A percentile compares a stretch with the other conserved stretches of the same genome.
Evolutionary conservation across 371 early-diverging fungal genomes (phyloP).

Genomic region (Actinomucor elegans): DNA sequence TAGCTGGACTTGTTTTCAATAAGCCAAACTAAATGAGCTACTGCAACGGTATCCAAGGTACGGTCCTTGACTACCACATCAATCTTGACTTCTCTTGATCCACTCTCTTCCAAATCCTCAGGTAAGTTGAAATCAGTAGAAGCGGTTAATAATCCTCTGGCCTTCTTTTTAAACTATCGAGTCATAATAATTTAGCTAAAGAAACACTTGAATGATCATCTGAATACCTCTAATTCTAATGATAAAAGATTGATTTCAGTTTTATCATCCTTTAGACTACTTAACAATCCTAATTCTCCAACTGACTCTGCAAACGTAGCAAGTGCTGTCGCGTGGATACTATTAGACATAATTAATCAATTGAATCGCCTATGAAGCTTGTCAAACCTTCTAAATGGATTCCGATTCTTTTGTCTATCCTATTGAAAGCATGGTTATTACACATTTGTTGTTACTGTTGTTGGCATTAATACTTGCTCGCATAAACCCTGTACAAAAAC

Average conservation of each 20-base stretch:
- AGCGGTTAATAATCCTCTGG: slow-evolving; percentile 47
- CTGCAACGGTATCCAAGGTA: slow-evolving; percentile 46
- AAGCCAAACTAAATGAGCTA: slow-evolving; percentile 38
- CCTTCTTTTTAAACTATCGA: slow-evolving; percentile 46
- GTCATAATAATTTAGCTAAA: neutral
- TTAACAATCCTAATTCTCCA: slow-evolving; percentile 51
- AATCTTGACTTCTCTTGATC: slow-evolving; percentile 21
- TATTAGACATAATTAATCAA: slow-evolving; percentile 3
- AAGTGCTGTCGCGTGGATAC: slow-evolving; percentile 62
- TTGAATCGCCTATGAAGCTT: too few species aligned
- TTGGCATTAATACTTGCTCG: slow-evolving; percentile 30
- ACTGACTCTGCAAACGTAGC: slow-evolving; percentile 62
- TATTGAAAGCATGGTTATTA: neutral
- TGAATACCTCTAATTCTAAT: slow-evolving; percentile 50
- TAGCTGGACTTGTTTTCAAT: slow-evolving; percentile 25
- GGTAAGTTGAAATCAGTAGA: slow-evolving; percentile 44
- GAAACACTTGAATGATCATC: neutral
- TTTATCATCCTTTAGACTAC: slow-evolving; percentile 30
- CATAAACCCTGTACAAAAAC: slow-evolving; percentile 53
- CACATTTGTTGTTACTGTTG: neutral
- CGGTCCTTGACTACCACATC: slow-evolving; percentile 49
- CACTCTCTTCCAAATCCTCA: neutral
- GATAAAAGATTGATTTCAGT: slow-evolving; percentile 46
- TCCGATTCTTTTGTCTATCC: slow-evolving; percentile 31
- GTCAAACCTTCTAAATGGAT: slow-evolving; percentile 28